Evolutionary conservation across 2,329 filamentous ascomycete species (phyloP), one percentile per base, ranked within the genome.

Genomic region (Tolypocladium tundrense): DNA sequence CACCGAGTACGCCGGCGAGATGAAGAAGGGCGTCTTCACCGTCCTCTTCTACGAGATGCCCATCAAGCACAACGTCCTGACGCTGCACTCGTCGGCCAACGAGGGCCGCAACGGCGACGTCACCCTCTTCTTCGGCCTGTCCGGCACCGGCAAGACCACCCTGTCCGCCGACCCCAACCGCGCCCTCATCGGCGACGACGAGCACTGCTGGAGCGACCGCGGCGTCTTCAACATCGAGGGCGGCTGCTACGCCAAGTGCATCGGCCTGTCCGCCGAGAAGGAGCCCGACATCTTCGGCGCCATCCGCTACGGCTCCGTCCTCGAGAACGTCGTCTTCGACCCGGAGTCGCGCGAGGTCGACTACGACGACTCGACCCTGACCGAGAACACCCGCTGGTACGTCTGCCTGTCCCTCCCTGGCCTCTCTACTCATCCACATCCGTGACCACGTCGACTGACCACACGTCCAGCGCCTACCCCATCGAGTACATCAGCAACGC

Each of bases 41-140:
- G 91, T 99, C 55, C 87, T 99, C 73, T 99, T 96, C 85, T 99
- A 97, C 82, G 94, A 99, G 82, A 99, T 97, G 92, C 94, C 94
- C 61, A 90, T 99, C 73, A 97, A 97, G 86, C 94, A 99, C 85
- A 95, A 97, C 76, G 93, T 99, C 68, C 81, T 99, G 66, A 99
- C 94, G 45, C 87, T 99, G 58, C 94, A 99, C 83, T 99, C 94
- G 19, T 99, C 94, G 10, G 94, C 94, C 71, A 99, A 99, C 78
- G 90, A 99, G 84, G 94, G 94, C 68, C 83, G 89, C 81, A 78
- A 90, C 63, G 94, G 94, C 65, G 94, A 99, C 71, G 94, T 99
- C 59, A 97, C 94, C 16, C 90, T 99, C 68, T 99, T 99, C 88
- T 99, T 99, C 79, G 94, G 94, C 74, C 87, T 99, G 56, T 99